Evolutionary conservation across 345 rosid species (phyloP).

Genomic region (Citrus reticulata): DNA sequence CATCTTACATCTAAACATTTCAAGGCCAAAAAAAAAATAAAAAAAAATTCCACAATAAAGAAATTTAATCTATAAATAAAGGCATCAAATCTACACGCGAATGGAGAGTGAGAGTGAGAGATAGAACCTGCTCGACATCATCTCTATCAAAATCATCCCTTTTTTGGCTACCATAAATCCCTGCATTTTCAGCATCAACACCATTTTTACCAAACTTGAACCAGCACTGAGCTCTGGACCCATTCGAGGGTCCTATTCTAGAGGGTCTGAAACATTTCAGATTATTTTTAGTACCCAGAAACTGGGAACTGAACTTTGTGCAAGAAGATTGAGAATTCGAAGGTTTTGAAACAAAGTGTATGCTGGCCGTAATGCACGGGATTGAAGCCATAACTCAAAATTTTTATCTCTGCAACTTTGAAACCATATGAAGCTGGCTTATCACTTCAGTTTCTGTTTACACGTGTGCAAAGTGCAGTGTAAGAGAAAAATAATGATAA

Average conservation of each 20-base stretch:
- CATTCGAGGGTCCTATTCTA: constrained; percentile 66
- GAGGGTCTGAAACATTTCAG: constrained; percentile 31
- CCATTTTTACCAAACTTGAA: constrained; percentile 88
- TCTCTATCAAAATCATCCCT: constrained; percentile 93
- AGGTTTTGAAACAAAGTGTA: constrained; percentile 29
- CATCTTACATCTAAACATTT: background rate
- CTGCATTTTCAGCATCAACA: constrained; percentile 94
- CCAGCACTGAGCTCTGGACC: constrained; percentile 70
- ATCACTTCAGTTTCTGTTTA: constrained; percentile 10
- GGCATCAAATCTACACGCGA: background rate
- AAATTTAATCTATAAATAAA: background rate
- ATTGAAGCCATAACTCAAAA: constrained; percentile 41
- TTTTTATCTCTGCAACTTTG: background rate
- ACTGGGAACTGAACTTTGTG: constrained; percentile 37
- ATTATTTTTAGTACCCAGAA: constrained; percentile 45
- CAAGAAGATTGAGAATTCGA: constrained; percentile 24
- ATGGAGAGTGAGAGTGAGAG: background rate
- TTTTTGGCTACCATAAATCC: constrained; percentile 85
- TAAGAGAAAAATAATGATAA: background rate
- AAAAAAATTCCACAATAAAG: background rate
- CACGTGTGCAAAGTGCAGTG: background rate
- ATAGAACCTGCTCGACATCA: constrained; percentile 91
- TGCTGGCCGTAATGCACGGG: constrained; percentile 35
- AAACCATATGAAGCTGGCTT: background rate
- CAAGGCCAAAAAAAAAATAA: background rate